Conservation (phyloP, 169 alveolate genomes). For the Plasmodium reichenowi region DNA sequence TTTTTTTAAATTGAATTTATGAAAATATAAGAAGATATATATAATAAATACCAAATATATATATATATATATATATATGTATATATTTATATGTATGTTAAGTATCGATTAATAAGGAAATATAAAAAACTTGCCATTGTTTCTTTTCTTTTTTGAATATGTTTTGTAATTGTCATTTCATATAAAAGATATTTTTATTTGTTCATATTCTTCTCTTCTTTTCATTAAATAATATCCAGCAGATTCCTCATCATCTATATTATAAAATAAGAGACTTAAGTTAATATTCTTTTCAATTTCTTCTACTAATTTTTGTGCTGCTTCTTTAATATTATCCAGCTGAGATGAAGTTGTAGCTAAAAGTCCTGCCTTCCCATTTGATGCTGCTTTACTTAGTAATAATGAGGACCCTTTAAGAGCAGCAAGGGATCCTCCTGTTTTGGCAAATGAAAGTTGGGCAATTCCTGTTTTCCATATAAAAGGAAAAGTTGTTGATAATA, state of each 20-base stretch:
- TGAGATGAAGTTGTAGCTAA: constrained; percentile 75
- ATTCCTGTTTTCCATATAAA: constrained; percentile 73
- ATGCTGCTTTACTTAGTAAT: constrained; percentile 65
- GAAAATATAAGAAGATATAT: too few species aligned
- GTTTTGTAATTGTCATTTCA: neutral
- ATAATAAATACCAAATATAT: too few species aligned
- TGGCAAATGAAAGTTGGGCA: constrained; percentile 76
- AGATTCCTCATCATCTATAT: constrained; percentile 72
- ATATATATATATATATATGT: too few species aligned
- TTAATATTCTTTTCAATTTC: constrained; percentile 73
- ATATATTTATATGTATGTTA: too few species aligned
- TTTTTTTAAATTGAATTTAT: too few species aligned
- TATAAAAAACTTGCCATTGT: neutral
- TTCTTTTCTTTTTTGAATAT: neutral
- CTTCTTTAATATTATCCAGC: constrained; percentile 67
- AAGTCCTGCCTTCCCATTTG: constrained; percentile 64
- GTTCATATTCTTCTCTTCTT: constrained; percentile 63
- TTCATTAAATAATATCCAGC: constrained; percentile 75
- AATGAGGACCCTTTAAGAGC: constrained; percentile 72
- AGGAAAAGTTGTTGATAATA: constrained; percentile 69
- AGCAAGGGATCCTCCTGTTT: constrained; percentile 77
- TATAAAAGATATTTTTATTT: neutral
- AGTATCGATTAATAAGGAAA: too few species aligned
- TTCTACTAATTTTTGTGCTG: constrained; percentile 74
- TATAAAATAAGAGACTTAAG: constrained; percentile 56